Percentiles rank a stretch among this genome's conserved stretches.
These are phyloP conservation scores for Calocybe indica DNA, from an alignment of 768 basidiomycete genomes.

Conservation along the genomic window DNA sequence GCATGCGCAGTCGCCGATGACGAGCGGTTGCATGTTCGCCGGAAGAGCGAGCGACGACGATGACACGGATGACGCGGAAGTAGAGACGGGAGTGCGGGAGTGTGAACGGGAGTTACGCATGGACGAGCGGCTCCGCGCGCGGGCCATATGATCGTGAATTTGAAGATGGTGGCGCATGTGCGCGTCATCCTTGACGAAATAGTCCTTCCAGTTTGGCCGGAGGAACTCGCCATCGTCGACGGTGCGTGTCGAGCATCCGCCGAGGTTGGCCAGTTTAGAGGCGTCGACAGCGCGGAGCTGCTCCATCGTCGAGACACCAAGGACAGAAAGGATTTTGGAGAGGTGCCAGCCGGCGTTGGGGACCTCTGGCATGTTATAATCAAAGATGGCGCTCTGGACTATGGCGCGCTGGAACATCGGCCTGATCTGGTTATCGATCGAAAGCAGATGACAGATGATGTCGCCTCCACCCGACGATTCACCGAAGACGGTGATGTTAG, in stretches of 20 bases:
- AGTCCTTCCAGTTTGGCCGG: slow-evolving; percentile 50
- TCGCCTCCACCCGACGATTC: slow-evolving; percentile 50
- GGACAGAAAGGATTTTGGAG: slow-evolving; percentile 52
- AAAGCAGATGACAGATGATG: slow-evolving; percentile 59
- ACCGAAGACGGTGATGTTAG: slow-evolving; percentile 49
- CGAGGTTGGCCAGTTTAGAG: slow-evolving; percentile 49
- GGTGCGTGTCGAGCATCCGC: slow-evolving; percentile 40
- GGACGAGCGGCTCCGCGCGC: slow-evolving; percentile 16
- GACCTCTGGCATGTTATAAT: slow-evolving; percentile 56
- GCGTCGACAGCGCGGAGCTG: slow-evolving; percentile 56
- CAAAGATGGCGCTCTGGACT: slow-evolving; percentile 65
- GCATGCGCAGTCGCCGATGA: slow-evolving; percentile 67
- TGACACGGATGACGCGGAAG: background rate
- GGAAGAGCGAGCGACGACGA: slow-evolving; percentile 13
- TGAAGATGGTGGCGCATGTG: slow-evolving; percentile 17
- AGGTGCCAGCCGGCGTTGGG: slow-evolving; percentile 61
- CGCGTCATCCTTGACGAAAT: slow-evolving; percentile 31
- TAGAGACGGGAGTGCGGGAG: slow-evolving; percentile 8
- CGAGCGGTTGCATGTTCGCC: slow-evolving; percentile 53
- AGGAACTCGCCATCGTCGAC: slow-evolving; percentile 72
- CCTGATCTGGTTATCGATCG: slow-evolving; percentile 47
- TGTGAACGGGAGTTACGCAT: slow-evolving; percentile 14
- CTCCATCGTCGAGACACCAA: slow-evolving; percentile 49
- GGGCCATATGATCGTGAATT: slow-evolving; percentile 19
- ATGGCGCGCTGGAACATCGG: slow-evolving; percentile 73